These are phyloP conservation scores for Eragrostis nindensis DNA, from an alignment of 176 grass and related monocot species.

Conservation along the genomic window DNA sequence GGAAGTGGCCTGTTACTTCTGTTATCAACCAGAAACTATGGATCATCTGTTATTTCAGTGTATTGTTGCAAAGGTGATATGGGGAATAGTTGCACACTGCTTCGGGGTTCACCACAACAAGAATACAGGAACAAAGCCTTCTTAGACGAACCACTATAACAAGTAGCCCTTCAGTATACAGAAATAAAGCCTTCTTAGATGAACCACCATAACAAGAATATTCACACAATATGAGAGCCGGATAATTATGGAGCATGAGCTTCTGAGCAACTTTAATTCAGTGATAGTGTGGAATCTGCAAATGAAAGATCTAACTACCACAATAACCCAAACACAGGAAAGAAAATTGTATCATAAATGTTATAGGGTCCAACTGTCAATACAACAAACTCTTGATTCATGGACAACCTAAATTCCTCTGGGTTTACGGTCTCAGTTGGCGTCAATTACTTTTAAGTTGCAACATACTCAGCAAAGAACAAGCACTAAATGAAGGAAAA, in stretches of 20 bases:
- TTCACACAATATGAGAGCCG: background rate
- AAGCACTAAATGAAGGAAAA: constrained; percentile 6
- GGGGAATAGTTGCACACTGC: too few relatives aligned
- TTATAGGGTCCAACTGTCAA: background rate
- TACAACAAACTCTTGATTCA: background rate
- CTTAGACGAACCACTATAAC: too few relatives aligned
- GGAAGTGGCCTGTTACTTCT: too few relatives aligned
- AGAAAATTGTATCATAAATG: background rate
- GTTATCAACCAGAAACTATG: too few relatives aligned
- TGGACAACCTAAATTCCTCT: background rate
- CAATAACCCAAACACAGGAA: background rate
- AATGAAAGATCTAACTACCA: constrained; percentile 9
- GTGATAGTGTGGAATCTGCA: background rate
- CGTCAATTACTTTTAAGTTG: background rate
- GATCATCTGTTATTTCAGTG: too few relatives aligned
- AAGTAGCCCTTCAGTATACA: too few relatives aligned
- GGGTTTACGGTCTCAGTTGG: background rate
- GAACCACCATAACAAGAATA: too few relatives aligned
- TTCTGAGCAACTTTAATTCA: constrained; percentile 2
- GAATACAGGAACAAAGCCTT: too few relatives aligned
- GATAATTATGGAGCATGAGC: background rate
- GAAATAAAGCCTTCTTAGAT: too few relatives aligned
- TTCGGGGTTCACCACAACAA: too few relatives aligned
- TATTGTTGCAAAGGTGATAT: too few relatives aligned
- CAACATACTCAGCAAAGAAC: background rate